These are phyloP conservation scores for Zopfochytrium polystomum DNA, from an alignment of 371 early-diverging fungal genomes.

Conservation along the genomic window DNA sequence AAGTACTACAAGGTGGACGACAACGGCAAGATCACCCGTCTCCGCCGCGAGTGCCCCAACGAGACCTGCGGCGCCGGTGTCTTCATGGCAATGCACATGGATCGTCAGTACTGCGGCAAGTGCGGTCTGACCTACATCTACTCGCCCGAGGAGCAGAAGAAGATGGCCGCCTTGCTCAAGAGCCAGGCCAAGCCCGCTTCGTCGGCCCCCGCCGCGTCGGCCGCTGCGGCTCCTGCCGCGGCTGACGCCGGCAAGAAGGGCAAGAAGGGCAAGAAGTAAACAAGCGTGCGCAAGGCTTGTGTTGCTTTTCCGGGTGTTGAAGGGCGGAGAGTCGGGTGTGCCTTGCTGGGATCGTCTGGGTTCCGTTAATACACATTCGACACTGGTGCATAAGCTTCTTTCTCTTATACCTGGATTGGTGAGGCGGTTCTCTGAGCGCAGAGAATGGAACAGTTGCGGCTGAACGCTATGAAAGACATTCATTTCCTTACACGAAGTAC, in stretches of 20 bases:
- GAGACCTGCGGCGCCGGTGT: conserved; percentile 96
- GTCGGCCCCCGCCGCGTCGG: not conserved
- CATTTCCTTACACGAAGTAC: no score
- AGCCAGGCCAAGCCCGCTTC: not conserved
- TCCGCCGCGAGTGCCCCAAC: conserved; percentile 94
- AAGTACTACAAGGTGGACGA: conserved; percentile 98
- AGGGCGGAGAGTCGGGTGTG: no score
- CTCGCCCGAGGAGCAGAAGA: conserved; percentile 2
- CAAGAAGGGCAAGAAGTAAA: conserved; percentile 2
- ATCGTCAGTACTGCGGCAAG: conserved; percentile 76
- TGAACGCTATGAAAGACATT: no score
- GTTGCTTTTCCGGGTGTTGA: no score
- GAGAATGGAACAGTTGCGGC: no score
- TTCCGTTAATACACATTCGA: no score
- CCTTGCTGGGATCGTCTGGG: no score
- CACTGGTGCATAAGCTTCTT: no score
- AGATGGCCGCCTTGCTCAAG: conserved; percentile 1
- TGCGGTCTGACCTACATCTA: conserved; percentile 54
- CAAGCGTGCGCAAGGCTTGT: no score
- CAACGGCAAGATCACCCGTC: conserved; percentile 95
- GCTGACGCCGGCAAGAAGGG: not conserved
- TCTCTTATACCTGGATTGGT: no score
- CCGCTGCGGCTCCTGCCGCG: not conserved
- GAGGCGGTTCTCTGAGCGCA: no score
- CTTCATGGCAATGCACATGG: conserved; percentile 96